Conservation (phyloP, 208 protist species). For the Acanthamoeba pearcei region DNA sequence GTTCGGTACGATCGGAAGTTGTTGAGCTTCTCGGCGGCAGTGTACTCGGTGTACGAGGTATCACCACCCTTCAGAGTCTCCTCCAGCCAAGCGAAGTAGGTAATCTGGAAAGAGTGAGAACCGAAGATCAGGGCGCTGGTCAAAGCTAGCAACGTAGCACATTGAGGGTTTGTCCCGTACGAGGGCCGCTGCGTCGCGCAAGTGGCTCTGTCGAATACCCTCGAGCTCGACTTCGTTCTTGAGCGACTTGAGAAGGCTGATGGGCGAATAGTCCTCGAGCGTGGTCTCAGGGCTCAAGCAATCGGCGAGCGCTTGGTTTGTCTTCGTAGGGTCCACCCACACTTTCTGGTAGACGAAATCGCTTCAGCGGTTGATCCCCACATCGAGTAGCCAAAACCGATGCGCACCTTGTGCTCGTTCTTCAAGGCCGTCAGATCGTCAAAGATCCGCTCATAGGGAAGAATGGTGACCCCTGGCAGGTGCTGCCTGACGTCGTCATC, state of each 20-base stretch:
- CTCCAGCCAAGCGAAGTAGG: constrained; percentile 93
- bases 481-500: constrained; percentile 83
- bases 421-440: constrained; percentile 80
- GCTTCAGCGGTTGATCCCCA: constrained; percentile 74
- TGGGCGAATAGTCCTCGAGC: constrained; percentile 73
- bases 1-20: constrained; percentile 84
- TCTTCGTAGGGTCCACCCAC: constrained; percentile 80
- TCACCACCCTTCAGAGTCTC: constrained; percentile 49
- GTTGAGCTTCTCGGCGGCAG: constrained; percentile 91
- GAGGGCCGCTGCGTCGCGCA: constrained; percentile 95
- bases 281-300: constrained; percentile 33
- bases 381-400: constrained; percentile 90
- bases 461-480: constrained; percentile 29
- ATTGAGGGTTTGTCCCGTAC: constrained; percentile 79
- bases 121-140: background rate
- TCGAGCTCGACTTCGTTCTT: constrained; percentile 95
- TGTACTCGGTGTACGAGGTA: constrained; percentile 91
- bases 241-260: constrained; percentile 90
- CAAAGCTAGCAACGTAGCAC: too few species aligned
- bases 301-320: constrained; percentile 78
- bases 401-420: constrained; percentile 86
- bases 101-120: background rate
- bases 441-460: constrained; percentile 91
- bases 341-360: constrained; percentile 77
- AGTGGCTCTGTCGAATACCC: constrained; percentile 94